These are phyloP conservation scores for Paramecium bursaria DNA, from an alignment of 73 alveolate species.

Conservation along the genomic window DNA sequence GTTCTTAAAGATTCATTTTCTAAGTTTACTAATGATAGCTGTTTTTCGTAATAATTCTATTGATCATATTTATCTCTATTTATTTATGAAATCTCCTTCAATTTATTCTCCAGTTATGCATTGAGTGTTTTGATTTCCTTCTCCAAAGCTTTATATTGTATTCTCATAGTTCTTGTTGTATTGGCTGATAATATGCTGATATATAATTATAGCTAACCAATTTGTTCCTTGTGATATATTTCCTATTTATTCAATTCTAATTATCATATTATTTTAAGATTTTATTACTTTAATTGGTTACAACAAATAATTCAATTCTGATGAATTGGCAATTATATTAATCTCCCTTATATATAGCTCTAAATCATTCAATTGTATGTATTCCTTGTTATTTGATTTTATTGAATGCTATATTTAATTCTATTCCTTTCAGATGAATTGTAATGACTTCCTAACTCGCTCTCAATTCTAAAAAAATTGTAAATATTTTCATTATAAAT, in stretches of 20 bases:
- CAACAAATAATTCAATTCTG: too few relatives aligned
- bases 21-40: neutral
- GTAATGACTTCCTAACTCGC: too few relatives aligned
- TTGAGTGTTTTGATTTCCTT: neutral
- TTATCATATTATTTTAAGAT: too few relatives aligned
- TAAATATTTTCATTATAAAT: too few relatives aligned
- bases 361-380: too few relatives aligned
- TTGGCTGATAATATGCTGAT: neutral
- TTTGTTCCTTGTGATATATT: neutral
- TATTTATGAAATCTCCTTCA: neutral
- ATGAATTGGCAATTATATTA: too few relatives aligned
- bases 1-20: conserved; percentile 20
- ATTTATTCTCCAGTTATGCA: neutral
- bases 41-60: conserved; percentile 16
- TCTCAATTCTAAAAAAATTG: too few relatives aligned
- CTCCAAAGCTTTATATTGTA: neutral
- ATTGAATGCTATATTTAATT: too few relatives aligned
- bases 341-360: too few relatives aligned
- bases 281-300: too few relatives aligned
- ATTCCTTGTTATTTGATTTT: too few relatives aligned
- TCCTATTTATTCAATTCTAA: neutral
- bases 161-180: conserved; percentile 15
- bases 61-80: neutral
- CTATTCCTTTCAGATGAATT: too few relatives aligned
- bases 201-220: neutral